Conservation (phyloP, 2,329 filamentous ascomycete species). For the Talaromyces piceae region DNA sequence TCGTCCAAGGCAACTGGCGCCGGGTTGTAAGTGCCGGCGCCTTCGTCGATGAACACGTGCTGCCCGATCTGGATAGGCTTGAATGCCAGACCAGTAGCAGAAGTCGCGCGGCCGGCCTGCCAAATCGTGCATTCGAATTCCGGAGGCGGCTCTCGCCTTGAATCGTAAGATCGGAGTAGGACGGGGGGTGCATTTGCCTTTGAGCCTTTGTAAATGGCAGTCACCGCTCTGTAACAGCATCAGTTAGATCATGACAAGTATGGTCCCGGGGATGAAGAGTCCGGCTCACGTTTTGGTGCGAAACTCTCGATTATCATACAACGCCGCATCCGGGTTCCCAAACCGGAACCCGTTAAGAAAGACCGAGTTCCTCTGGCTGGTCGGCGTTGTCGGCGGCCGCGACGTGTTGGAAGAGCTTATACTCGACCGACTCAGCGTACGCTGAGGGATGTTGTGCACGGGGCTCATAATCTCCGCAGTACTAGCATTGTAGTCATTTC, state of each 20-base stretch:
- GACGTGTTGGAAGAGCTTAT: conserved; percentile 71
- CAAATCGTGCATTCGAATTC: conserved; percentile 94
- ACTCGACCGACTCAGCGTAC: conserved; percentile 72
- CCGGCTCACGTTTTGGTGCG: conserved; percentile 76
- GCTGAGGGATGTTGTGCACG: conserved; percentile 42
- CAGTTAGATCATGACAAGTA: neutral
- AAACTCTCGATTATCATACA: conserved; percentile 83
- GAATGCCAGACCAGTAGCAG: conserved; percentile 83
- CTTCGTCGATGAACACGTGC: conserved; percentile 89
- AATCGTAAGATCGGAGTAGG: conserved; percentile 88
- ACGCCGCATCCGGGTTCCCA: conserved; percentile 73
- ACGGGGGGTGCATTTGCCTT: conserved; percentile 59
- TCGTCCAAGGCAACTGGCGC: conserved; percentile 80
- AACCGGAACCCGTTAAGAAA: conserved; percentile 44
- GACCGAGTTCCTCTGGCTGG: conserved; percentile 46
- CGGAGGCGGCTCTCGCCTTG: conserved; percentile 78
- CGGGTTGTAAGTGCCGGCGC: conserved; percentile 85
- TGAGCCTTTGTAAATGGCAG: conserved; percentile 82
- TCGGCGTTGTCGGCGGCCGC: conserved; percentile 49
- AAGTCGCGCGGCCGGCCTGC: conserved; percentile 94
- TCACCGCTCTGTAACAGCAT: conserved; percentile 61
- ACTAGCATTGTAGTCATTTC: conserved; percentile 58
- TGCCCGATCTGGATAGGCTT: conserved; percentile 94
- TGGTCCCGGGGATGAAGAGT: neutral
- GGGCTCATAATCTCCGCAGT: conserved; percentile 44